Conservation (phyloP, 1,284 basidiomycete genomes). For the Moesziomyces sp. region DNA sequence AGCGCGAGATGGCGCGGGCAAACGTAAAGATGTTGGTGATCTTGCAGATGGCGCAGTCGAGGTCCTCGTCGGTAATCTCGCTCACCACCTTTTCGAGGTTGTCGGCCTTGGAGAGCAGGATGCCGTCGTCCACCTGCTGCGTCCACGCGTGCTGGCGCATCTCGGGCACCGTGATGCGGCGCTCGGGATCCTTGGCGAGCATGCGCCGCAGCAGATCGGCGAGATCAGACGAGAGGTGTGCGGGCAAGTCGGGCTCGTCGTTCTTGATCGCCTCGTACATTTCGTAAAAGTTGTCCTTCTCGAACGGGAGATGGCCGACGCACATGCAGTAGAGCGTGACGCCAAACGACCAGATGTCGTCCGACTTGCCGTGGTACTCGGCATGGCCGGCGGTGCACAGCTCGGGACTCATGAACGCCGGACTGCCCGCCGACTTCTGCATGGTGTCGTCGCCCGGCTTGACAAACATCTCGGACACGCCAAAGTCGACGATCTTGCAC, state of each 20-base stretch:
- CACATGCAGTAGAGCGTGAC: constrained; percentile 73
- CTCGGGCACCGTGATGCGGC: constrained; percentile 55
- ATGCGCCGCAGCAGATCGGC: constrained; percentile 53
- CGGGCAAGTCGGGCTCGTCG: constrained; percentile 61
- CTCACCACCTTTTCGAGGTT: constrained; percentile 52
- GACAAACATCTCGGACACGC: constrained; percentile 73
- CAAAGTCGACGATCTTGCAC: constrained; percentile 74
- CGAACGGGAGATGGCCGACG: constrained; percentile 71
- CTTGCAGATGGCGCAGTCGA: constrained; percentile 62
- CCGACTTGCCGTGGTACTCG: constrained; percentile 70
- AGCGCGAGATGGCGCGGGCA: constrained; percentile 63
- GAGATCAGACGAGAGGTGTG: constrained; percentile 45
- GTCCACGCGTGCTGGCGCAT: constrained; percentile 62
- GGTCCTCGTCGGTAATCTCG: constrained; percentile 65
- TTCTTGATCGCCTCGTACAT: constrained; percentile 71
- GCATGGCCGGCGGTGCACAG: constrained; percentile 59
- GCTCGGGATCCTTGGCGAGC: constrained; percentile 56
- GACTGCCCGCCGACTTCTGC: constrained; percentile 71
- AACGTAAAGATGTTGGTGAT: constrained; percentile 65
- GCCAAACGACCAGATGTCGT: constrained; percentile 73
- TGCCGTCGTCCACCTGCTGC: constrained; percentile 28
- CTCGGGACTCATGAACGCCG: constrained; percentile 74
- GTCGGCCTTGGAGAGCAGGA: constrained; percentile 50
- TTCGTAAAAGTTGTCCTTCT: constrained; percentile 70
- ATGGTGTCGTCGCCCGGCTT: constrained; percentile 69